phyloP scores from a whole-genome alignment of 2,329 filamentous ascomycete species.

The Sporothrix pseudoabietina region DNA sequence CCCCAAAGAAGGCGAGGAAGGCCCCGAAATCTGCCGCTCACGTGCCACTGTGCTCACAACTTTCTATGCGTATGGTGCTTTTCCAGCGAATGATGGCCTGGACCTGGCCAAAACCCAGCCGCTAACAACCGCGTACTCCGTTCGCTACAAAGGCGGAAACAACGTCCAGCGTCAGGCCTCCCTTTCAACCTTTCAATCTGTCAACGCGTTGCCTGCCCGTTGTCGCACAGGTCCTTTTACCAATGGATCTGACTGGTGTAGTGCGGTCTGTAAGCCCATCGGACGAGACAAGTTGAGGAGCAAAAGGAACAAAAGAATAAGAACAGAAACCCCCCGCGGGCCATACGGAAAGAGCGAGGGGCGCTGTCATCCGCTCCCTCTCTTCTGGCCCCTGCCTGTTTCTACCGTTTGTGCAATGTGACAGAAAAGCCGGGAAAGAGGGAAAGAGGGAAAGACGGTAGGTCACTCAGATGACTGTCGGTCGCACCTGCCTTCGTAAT shows the following conservation, averaged over 20 bases:
- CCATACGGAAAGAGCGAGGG: not conserved
- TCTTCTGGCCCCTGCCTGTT: not conserved
- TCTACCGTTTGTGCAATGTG: not conserved
- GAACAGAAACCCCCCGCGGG: not conserved
- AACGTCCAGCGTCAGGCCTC: slow-evolving; percentile 9
- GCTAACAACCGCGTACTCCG: slow-evolving; percentile 18
- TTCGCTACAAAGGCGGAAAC: not conserved
- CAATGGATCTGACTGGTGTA: slow-evolving; percentile 2
- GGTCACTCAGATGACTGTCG: not conserved
- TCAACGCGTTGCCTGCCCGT: not conserved
- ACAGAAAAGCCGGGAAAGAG: not conserved
- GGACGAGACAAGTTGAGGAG: slow-evolving; percentile 6
- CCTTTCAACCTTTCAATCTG: not conserved
- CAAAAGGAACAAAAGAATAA: not conserved
- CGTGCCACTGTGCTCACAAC: slow-evolving; percentile 21
- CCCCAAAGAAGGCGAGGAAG: not conserved
- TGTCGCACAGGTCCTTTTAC: not conserved
- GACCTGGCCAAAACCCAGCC: not conserved
- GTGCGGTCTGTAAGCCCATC: not conserved
- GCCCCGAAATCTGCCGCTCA: slow-evolving; percentile 16
- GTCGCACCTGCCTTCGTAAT: slow-evolving; percentile 8
- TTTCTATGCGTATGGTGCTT: slow-evolving; percentile 12
- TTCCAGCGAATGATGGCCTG: slow-evolving; percentile 3
- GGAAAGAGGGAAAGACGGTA: not conserved
- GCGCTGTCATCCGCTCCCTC: not conserved